Conservation (phyloP, 768 basidiomycete species). For the Lanmaoa rubissima region DNA sequence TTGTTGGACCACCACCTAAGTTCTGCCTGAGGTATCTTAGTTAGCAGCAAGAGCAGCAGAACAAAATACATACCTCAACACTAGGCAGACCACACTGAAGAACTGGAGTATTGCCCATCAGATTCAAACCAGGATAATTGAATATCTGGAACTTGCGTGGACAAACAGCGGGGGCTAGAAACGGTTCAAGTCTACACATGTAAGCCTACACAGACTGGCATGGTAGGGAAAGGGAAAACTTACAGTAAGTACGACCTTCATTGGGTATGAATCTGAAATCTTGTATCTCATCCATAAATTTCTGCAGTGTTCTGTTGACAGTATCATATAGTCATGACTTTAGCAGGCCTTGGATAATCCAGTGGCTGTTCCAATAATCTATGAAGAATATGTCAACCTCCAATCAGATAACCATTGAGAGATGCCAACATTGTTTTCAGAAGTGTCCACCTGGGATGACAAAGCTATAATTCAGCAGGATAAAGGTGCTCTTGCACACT, state of each 20-base stretch:
- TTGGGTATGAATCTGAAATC: too few species aligned
- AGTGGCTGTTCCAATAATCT: too few species aligned
- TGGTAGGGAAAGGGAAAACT: too few species aligned
- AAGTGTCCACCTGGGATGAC: constrained; percentile 88
- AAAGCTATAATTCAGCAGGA: constrained; percentile 89
- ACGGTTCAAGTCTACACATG: constrained; percentile 65
- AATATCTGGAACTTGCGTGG: constrained; percentile 44
- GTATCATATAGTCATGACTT: too few species aligned
- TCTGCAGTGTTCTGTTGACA: too few species aligned
- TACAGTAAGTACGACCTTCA: too few species aligned
- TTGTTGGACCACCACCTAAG: constrained; percentile 81
- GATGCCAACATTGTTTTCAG: constrained; percentile 71
- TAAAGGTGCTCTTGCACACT: constrained; percentile 77
- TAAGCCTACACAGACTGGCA: not conserved
- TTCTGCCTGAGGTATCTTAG: constrained; percentile 55
- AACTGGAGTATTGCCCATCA: constrained; percentile 61
- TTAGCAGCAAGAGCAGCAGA: too few species aligned
- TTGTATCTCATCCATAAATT: too few species aligned
- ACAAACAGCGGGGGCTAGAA: constrained; percentile 94
- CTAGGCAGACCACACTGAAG: constrained; percentile 79
- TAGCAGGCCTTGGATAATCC: too few species aligned
- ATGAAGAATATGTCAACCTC: constrained; percentile 1
- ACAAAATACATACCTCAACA: constrained; percentile 56
- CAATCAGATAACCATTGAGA: not conserved
- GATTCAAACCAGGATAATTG: not conserved